Evolutionary conservation across 2,329 filamentous ascomycete genomes (phyloP), one percentile per base, ranked within the genome.

Genomic region (Achaetomium macrosporum): DNA sequence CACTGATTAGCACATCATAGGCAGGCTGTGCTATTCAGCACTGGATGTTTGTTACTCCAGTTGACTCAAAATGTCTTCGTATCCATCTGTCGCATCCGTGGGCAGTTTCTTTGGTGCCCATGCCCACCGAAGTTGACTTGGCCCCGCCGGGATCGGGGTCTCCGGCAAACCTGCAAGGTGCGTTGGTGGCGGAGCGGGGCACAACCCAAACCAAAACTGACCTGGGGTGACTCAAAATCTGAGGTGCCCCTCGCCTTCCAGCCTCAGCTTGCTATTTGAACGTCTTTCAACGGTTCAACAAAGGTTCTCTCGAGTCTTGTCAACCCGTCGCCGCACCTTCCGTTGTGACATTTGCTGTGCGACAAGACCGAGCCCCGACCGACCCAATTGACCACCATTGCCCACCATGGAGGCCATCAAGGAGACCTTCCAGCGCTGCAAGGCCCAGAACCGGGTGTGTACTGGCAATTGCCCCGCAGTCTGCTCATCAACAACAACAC

Each of bases 391-490:
- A 54, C 43, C 15, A 19, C 16, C n/a, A 36, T 43, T 45, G 47
- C 19, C 44, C 66, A 73, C 20, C 43, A 83, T 82, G 79, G 79
- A 83, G 59, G 72, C 66, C 56, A 74, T 83, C 61, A 80, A 76
- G 67, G 68, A 81, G 68, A 79, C 78, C n/a, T 83, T 83, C 63
- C 70, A 71, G 66, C 76, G 72, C 64, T 82, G 78, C 75, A 82
- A 82, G 71, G 76, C 76, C 57, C 72, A 82, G 70, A 75, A 74
- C 54, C 70, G 78, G 69, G 81, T 83, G 68, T 61, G 77, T 46
- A 39, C 25, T 25, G 25, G 25, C 25, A 25, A 7, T 39, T 63
- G 58, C 62, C 65, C 64, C 64, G 65, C 65, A 29, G 31, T 5
- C 15, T n/a, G n/a, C n/a, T n/a, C n/a, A n/a, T n/a, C 8, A 39